Evolutionary conservation across 345 rosid genomes (phyloP), one percentile per base, ranked within the genome.

Genomic region (Sisymbrium irio): DNA sequence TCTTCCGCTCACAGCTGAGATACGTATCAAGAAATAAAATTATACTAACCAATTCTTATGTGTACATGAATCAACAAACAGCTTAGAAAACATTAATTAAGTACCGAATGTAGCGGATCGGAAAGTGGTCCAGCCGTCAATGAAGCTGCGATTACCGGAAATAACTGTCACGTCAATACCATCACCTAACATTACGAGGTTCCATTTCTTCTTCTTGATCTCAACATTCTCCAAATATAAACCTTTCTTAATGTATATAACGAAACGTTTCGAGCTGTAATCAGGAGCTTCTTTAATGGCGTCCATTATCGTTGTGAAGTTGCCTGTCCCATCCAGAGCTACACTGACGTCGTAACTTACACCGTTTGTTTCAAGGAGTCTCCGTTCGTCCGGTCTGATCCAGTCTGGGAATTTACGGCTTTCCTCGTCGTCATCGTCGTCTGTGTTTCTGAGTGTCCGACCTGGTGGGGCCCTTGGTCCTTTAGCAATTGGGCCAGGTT

Each of bases 51-150:
- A 33, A 33, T 0, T 53, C 19, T 56, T 19, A 56, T 17, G 3
- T 44, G 7, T 35, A 57, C 39, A 51, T 72, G 44, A 17, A 37
- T 7, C 4, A 39, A 18, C 12, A 51, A 6, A 7, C 7, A 55
- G 42, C 2, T 55, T 47, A 58, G 8, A 6, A 25, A 40, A 41
- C 75, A 4, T 18, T 20, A 39, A 11, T 70, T 59, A n/a, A n/a
- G n/a, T n/a, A 94, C 98, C 98, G 11, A 94, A 87, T 28, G 97
- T 94, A 59, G 98, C 97, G 3, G 96, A 83, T 32, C 97, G 77
- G 74, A 91, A 94, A 10, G 98, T 94, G 50, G 98, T 94, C 92
- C 96, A 94, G 14, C 97, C 97, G 30, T 88, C 97, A 9, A 49
- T 14, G 17, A 62, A 85, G 51, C 51, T 94, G 63, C 97, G 82